Evolutionary conservation across 352 stramenopile genomes (phyloP).

Genomic region (Globisporangium nodosum): DNA sequence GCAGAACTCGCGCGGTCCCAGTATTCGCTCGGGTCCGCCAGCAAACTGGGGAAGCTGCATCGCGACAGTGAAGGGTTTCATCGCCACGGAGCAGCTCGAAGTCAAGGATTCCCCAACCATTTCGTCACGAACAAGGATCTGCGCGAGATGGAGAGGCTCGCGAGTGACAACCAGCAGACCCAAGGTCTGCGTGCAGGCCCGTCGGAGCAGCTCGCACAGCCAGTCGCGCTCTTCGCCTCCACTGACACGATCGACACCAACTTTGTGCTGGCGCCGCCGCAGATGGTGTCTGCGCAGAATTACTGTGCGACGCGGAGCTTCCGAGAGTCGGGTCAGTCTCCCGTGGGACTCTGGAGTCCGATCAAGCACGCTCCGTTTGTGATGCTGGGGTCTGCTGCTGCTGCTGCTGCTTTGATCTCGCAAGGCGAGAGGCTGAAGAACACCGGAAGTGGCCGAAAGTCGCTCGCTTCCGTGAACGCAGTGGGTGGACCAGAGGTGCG

Average conservation of each 20-base stretch:
- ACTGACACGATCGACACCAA: conserved; percentile 65
- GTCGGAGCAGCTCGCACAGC: conserved; percentile 3
- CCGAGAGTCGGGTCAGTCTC: conserved; percentile 14
- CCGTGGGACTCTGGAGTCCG: conserved; percentile 35
- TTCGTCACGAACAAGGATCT: conserved; percentile 25
- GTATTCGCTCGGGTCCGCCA: background rate
- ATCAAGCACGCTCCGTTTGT: conserved; percentile 27
- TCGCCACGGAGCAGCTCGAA: conserved; percentile 39
- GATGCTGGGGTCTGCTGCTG: conserved; percentile 6
- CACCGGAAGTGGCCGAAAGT: background rate
- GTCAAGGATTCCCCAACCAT: conserved; percentile 54
- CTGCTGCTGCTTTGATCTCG: background rate
- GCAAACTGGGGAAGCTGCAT: conserved; percentile 41
- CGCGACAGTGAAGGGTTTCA: conserved; percentile 49
- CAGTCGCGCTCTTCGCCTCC: conserved; percentile 44
- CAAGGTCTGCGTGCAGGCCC: background rate
- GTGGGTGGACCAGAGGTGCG: background rate
- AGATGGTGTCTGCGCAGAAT: conserved; percentile 48
- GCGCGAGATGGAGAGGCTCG: conserved; percentile 2
- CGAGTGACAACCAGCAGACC: conserved; percentile 2
- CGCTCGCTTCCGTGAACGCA: background rate
- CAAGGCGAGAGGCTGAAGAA: background rate
- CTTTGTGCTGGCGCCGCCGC: conserved; percentile 53
- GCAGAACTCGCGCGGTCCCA: background rate
- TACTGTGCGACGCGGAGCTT: conserved; percentile 37